Conservation (phyloP, 495 filamentous ascomycete genomes). For the Staphylotrichum longicolle region DNA sequence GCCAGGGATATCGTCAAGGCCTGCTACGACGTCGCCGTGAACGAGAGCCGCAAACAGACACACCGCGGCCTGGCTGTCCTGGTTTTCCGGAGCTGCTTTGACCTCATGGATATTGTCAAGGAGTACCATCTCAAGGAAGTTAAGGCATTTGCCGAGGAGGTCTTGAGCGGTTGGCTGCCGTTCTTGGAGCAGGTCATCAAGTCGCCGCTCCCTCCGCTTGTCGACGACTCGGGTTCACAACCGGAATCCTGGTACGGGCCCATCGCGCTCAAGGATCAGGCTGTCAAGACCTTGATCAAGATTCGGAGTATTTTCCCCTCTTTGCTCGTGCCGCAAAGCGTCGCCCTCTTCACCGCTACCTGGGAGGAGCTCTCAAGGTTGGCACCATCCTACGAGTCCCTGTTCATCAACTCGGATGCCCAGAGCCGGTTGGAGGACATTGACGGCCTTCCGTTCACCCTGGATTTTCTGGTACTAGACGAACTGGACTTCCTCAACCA, state of each 20-base stretch:
- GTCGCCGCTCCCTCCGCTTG: conserved; percentile 59
- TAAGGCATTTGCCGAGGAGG: conserved; percentile 82
- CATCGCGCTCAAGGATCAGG: conserved; percentile 82
- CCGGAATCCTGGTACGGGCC: conserved; percentile 67
- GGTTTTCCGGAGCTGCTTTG: conserved; percentile 86
- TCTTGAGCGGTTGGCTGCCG: conserved; percentile 77
- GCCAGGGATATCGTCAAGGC: conserved; percentile 79
- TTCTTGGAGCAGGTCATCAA: conserved; percentile 77
- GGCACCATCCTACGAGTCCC: conserved; percentile 65
- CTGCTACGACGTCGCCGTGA: conserved; percentile 76
- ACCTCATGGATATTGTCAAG: conserved; percentile 92
- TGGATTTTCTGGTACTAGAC: conserved; percentile 92
- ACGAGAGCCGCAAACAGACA: conserved; percentile 66
- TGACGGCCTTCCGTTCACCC: conserved; percentile 86
- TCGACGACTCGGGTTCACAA: conserved; percentile 36
- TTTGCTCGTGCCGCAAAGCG: conserved; percentile 75
- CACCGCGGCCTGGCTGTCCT: conserved; percentile 80
- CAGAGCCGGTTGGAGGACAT: conserved; percentile 87
- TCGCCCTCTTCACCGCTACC: conserved; percentile 73
- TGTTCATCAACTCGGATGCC: conserved; percentile 80
- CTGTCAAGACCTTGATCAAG: conserved; percentile 89
- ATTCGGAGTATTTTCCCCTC: conserved; percentile 79
- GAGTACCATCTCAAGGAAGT: conserved; percentile 84
- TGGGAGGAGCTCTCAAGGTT: conserved; percentile 81
- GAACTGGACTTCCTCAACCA: conserved; percentile 91